A percentile compares a stretch with the other conserved stretches of the same genome.
These are phyloP conservation scores for Psilocybe tampanensis DNA, from an alignment of 768 basidiomycete genomes.

Conservation along the genomic window DNA sequence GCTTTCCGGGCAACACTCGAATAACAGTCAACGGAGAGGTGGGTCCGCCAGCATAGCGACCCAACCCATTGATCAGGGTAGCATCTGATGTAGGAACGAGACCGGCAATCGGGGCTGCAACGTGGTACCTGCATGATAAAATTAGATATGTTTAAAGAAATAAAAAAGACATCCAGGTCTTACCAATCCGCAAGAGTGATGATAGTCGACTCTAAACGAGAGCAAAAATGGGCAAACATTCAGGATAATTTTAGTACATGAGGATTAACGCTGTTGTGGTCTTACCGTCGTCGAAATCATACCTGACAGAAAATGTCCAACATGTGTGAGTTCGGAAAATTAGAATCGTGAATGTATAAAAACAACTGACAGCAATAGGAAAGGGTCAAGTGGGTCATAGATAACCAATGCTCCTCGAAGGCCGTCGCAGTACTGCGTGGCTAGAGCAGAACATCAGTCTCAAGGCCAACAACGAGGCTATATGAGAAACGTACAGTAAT, in stretches of 20 bases:
- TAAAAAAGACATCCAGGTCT: constrained; percentile 14
- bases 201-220: constrained; percentile 24
- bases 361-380: constrained; percentile 15
- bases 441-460: constrained; percentile 8
- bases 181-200: constrained; percentile 36
- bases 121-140: constrained; percentile 29
- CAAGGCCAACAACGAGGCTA: not conserved
- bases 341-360: not conserved
- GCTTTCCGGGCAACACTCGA: constrained; percentile 34
- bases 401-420: constrained; percentile 39
- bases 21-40: constrained; percentile 36
- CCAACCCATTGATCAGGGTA: constrained; percentile 51
- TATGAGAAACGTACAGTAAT: constrained; percentile 31
- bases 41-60: constrained; percentile 42
- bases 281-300: constrained; percentile 21
- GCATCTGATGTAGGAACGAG: constrained; percentile 31
- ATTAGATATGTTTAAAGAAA: not conserved
- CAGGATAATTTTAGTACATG: not conserved
- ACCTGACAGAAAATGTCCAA: not conserved
- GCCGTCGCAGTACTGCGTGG: constrained; percentile 59
- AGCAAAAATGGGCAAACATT: not conserved
- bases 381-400: constrained; percentile 27
- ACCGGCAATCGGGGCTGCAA: constrained; percentile 25
- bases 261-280: not conserved
- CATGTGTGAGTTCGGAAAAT: not conserved